A percentile compares a stretch with the other conserved stretches of the same genome.
Conservation (phyloP, 108 stramenopile species). For the Aureococcus anophagefferens region DNA sequence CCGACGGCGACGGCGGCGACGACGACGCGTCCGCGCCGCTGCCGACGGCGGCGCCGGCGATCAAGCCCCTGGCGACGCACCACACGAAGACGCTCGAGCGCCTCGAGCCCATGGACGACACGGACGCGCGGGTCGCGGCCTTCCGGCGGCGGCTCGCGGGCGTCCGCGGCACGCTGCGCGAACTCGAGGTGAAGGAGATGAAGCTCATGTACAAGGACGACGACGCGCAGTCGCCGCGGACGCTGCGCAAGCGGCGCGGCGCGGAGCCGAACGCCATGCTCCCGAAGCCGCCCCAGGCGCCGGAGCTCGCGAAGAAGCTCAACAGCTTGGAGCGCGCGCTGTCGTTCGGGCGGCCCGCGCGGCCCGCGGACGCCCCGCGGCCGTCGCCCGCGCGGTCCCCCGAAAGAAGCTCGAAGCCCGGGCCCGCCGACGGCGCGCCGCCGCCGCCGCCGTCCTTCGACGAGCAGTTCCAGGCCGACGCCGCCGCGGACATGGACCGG, state of each 20-base stretch:
- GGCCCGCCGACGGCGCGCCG: too few relatives aligned
- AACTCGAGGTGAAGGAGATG: background rate
- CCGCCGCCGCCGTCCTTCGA: too few relatives aligned
- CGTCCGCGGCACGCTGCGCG: background rate
- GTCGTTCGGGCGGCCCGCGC: background rate
- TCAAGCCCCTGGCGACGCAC: too few relatives aligned
- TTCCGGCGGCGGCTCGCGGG: background rate
- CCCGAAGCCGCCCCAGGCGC: too few relatives aligned
- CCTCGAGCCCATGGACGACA: background rate
- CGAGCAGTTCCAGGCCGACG: too few relatives aligned
- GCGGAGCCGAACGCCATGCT: too few relatives aligned
- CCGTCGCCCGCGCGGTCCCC: background rate
- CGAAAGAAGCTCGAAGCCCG: too few relatives aligned
- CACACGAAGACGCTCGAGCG: background rate
- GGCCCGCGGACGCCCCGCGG: background rate
- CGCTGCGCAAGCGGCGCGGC: too few relatives aligned
- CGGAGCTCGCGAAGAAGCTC: background rate
- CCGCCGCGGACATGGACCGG: too few relatives aligned
- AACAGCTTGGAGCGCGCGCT: background rate
- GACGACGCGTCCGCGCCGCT: background rate
- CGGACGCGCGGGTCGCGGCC: background rate
- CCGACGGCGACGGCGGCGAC: background rate
- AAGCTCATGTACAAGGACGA: too few relatives aligned
- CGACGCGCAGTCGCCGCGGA: too few relatives aligned
- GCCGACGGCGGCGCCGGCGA: too few relatives aligned